Percentiles rank a stretch among this genome's conserved stretches.
These are phyloP conservation scores for Zymoseptoria ardabiliae DNA, from an alignment of 2,329 filamentous ascomycete genomes.

Conservation along the genomic window DNA sequence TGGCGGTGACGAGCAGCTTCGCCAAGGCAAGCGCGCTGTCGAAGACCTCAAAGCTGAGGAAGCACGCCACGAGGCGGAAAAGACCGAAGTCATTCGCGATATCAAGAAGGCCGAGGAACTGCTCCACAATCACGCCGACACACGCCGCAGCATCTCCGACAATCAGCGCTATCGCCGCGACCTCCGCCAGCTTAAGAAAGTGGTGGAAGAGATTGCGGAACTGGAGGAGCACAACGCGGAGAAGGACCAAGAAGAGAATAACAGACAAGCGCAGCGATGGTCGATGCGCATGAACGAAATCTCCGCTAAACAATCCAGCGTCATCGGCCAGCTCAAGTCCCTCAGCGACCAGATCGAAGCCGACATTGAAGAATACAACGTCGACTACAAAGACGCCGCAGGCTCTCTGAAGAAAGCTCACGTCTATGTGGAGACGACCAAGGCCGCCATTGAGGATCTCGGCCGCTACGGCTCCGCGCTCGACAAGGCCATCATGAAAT, in stretches of 20 bases:
- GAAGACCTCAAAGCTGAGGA: slow-evolving; percentile 60
- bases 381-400: slow-evolving; percentile 78
- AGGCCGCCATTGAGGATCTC: slow-evolving; percentile 85
- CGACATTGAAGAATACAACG: slow-evolving; percentile 71
- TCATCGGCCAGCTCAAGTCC: slow-evolving; percentile 71
- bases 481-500: slow-evolving; percentile 96
- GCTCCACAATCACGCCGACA: slow-evolving; percentile 70
- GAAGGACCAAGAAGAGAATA: slow-evolving; percentile 70
- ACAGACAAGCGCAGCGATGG: slow-evolving; percentile 59
- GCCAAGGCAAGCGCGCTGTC: slow-evolving; percentile 62
- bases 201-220: slow-evolving; percentile 63
- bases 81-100: slow-evolving; percentile 57
- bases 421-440: slow-evolving; percentile 84
- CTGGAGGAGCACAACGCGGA: slow-evolving; percentile 74
- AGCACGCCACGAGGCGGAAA: slow-evolving; percentile 57
- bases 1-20: slow-evolving; percentile 66
- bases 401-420: slow-evolving; percentile 76
- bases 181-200: slow-evolving; percentile 57
- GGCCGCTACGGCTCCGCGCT: slow-evolving; percentile 74
- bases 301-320: slow-evolving; percentile 62
- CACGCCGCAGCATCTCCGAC: slow-evolving; percentile 78
- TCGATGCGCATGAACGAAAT: slow-evolving; percentile 63
- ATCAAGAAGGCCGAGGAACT: slow-evolving; percentile 73
- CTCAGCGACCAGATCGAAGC: slow-evolving; percentile 74
- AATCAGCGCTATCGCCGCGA: slow-evolving; percentile 82